phyloP scores from a whole-genome alignment of 768 basidiomycete species.

The Mycena kentingensis region DNA sequence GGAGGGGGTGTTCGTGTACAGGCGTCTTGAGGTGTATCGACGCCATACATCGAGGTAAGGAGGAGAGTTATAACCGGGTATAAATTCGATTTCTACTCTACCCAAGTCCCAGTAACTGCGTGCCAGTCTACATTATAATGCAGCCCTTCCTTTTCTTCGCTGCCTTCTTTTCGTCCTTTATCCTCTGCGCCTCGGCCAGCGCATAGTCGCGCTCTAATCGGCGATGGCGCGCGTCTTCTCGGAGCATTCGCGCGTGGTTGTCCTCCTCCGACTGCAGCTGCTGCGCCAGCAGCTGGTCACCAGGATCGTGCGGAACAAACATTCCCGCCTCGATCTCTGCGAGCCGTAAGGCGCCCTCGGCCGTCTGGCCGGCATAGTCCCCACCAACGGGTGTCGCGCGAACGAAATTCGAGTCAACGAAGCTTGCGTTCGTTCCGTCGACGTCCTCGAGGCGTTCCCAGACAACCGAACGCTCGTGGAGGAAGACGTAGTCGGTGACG shows the following conservation, averaged over 20 bases:
- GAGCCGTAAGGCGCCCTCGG: conserved; percentile 57
- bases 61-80: no score
- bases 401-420: conserved; percentile 74
- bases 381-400: conserved; percentile 71
- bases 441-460: conserved; percentile 93
- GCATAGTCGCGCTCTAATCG: conserved; percentile 8
- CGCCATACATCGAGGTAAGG: conserved; percentile 24
- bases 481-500: conserved; percentile 83
- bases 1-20: conserved; percentile 74
- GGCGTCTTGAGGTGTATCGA: conserved; percentile 52
- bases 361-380: conserved; percentile 75
- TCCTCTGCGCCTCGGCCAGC: conserved; percentile 30
- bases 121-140: conserved; percentile 50
- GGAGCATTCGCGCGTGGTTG: conserved; percentile 39
- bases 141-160: conserved; percentile 52
- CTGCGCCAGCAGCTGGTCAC: conserved; percentile 68
- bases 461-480: conserved; percentile 74
- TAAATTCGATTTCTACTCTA: no score
- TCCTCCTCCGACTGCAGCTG: conserved; percentile 86
- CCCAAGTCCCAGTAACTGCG: no score
- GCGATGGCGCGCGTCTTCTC: conserved; percentile 32
- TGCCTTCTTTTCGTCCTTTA: conserved; percentile 28
- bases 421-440: conserved; percentile 75
- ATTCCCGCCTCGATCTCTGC: conserved; percentile 47
- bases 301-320: conserved; percentile 45